Evolutionary conservation across 495 filamentous ascomycete species (phyloP), one percentile per base, ranked within the genome.

Genomic region (Penicillium verhagenii): DNA sequence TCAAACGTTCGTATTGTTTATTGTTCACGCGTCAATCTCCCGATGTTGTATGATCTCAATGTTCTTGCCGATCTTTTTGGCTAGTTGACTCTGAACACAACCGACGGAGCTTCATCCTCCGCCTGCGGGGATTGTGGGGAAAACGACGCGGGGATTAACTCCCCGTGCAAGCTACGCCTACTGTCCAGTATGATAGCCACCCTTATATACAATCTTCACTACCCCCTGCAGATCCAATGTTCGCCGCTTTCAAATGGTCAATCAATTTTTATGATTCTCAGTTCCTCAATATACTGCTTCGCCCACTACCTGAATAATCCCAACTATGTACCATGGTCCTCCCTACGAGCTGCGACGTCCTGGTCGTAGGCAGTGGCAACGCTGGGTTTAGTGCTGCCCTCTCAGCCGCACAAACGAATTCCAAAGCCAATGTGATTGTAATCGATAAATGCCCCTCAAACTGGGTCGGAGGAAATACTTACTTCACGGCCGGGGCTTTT

Each of bases 381-480:
- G 84, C 83, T 14, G 84, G 82, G 24, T 80, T 85, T 68, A 78
- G 67, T 11, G 76, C 83, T 10, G 82, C 82, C 28, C 57, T 75
- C 9, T 73, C 80, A 4, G 81, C 82, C 4, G 61, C 65, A 1
- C 66, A 81, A 60, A 67, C 70, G 33, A 69, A 58, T 26, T 53
- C 72, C 10, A 25, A 24, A 5, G 52, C 61, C 7, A 38, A 28
- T 4, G 65, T 82, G 9, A 57, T 81, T 9, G 59, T 85, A 1
- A 67, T 83, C 38, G 82, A 83, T 52, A 83, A 81, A 65, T 56
- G 57, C 16, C 53, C 52, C 7, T 24, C 69, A 63, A 55, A 64
- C 4, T 81, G 78, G 71, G 77, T 77, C 1, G 81, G 81, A 8
- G 81, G 82, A 1, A 83, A 85, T 50, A 67, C 68, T 10, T 80